phyloP scores from a whole-genome alignment of 2,329 filamentous ascomycete species.

The Magnaporthiopsis poae region DNA sequence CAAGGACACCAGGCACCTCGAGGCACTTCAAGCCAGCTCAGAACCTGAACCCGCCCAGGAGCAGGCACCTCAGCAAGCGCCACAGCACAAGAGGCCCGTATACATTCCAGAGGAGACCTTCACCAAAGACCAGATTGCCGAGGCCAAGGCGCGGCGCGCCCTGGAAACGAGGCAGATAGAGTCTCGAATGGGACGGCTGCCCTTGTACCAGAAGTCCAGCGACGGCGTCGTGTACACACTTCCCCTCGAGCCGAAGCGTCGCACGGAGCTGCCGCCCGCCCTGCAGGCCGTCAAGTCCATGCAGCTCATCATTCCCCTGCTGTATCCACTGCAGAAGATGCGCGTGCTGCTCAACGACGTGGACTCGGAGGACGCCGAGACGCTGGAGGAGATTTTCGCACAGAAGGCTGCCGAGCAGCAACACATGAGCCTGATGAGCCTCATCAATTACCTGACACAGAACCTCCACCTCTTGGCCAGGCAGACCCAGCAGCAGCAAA shows the following conservation, averaged over 20 bases:
- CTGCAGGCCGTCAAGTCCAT: conserved; percentile 54
- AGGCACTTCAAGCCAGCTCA: conserved; percentile 11
- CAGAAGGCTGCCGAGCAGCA: conserved; percentile 45
- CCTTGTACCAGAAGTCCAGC: conserved; percentile 56
- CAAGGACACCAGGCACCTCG: conserved; percentile 44
- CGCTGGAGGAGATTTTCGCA: conserved; percentile 56
- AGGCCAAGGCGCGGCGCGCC: conserved; percentile 54
- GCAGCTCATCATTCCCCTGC: conserved; percentile 57
- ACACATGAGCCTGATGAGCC: conserved; percentile 58
- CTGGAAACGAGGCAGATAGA: conserved; percentile 64
- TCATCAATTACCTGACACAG: conserved; percentile 64
- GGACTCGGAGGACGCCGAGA: conserved; percentile 48
- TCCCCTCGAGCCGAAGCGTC: conserved; percentile 57
- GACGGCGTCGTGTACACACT: conserved; percentile 63
- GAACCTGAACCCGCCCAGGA: not conserved
- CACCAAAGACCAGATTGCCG: conserved; percentile 48
- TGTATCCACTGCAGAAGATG: conserved; percentile 63
- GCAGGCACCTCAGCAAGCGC: not conserved
- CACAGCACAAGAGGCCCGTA: conserved; percentile 11
- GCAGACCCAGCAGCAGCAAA: conserved; percentile 27
- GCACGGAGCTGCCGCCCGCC: conserved; percentile 47
- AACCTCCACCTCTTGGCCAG: conserved; percentile 60
- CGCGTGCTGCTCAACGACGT: conserved; percentile 57
- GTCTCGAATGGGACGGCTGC: conserved; percentile 59
- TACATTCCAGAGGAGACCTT: conserved; percentile 40